Base-by-base conservation (phyloP, 371 early-diverging fungal species). In the Quaeritorhiza haematococci region DNA sequence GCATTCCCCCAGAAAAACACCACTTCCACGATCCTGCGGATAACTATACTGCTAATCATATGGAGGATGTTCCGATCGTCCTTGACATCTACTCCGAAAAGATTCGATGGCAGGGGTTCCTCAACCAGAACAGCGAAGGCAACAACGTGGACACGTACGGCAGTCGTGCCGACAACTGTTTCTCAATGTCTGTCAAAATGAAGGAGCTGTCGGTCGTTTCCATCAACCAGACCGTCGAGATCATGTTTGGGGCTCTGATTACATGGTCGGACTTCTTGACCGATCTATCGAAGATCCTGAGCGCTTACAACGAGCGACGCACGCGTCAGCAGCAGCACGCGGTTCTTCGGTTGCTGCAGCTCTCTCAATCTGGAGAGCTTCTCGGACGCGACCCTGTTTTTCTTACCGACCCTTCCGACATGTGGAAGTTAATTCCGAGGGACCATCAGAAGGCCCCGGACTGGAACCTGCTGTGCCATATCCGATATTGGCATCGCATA, bases 401-500 rank as follows among this genome's bases (percentile, higher is more conserved):
- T 57, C 61, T 92, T 53, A 83, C 86, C 0, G 66, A 82, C n/a
- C 89, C 89, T 0, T 85, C 87, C 0, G 75, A 76, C 19, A 72
- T 89, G 43, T 80, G 89, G 55, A 65, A 84, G n/a, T 56, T 90
- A n/a, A 87, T 86, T 2, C 77, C 80, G 3, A 68, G 79, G 4
- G 52, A 66, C 54, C 82, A 84, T 51, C 82, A 89, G 55, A 78
- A 75, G 13, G 86, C 87, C 56, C 75, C 76, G 10, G 87, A 87
- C 15, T 92, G 92, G 92, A 90, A 87, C 55, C 52, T 92, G 1
- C 58, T 92, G 3, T 79, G 78, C 2, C 82, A 87, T 34, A 74
- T 90, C 61, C 73, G 91, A 7, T 84, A 85, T 58, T 83, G 83
- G 50, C 67, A 83, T 53, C 68, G 82, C 0, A 53, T 59, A 1